Evolutionary conservation across 2,329 filamentous ascomycete genomes (phyloP), one percentile per base, ranked within the genome.

Genomic region (Colletotrichum endophyticum): DNA sequence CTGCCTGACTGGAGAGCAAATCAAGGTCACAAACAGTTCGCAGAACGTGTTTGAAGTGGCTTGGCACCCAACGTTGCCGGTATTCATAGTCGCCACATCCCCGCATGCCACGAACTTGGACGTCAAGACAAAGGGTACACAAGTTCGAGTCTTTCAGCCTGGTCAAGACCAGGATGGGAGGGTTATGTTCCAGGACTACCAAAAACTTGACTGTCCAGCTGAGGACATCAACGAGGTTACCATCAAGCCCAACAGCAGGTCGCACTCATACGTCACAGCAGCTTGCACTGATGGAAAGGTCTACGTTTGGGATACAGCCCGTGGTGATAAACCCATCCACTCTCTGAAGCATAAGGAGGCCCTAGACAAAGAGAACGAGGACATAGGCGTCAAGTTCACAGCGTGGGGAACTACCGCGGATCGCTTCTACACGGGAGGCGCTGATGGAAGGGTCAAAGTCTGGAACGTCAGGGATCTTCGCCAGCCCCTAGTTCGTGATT

Each of bases 31-130:
- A 25, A 88, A 89, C 5, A 89, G 87, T 2, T 88, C 88, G 1
- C 88, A 91, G 62, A 93, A 94, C 73, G 90, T 93, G 3, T 94
- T 94, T 61, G 92, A 94, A 79, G 89, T 93, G 3, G 84, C 88
- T 0, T 94, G 92, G 92, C 92, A 94, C 79, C 92, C 92, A 0
- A 86, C 80, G 0, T 84, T 89, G 62, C 83, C 85, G 4, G 85
- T 86, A 27, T 93, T 93, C 78, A 84, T 91, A 7, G 91, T 88
- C 6, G 92, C 91, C 3, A 93, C 91, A 0, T 90, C 91, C 0
- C 90, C 90, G 0, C 85, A 84, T 11, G 87, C 87, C 15, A 82
- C 85, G n/a, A 85, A 86, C 39, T 80, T 86, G 6, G 87, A 90
- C 32, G 82, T 87, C 27, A 79, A 85, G 7, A 49, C 39, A 49